Conservation (phyloP, 768 basidiomycete genomes). For the Goffeauzyma gilvescens region DNA sequence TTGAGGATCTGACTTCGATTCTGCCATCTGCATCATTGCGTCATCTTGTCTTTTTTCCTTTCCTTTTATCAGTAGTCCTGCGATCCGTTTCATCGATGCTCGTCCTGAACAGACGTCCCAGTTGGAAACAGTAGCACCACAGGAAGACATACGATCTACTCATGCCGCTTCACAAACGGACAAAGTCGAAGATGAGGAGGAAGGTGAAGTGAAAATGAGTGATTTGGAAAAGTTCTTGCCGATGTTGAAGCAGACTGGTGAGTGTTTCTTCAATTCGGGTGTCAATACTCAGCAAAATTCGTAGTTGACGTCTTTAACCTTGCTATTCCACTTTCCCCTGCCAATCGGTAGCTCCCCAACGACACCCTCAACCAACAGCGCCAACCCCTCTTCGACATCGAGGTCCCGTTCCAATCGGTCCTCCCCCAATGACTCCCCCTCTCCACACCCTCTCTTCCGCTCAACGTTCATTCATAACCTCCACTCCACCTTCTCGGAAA, state of each 20-base stretch:
- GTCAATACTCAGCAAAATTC: too few species aligned
- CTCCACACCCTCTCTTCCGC: neutral
- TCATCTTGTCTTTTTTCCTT: neutral
- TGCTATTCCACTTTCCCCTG: too few species aligned
- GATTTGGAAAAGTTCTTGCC: constrained; percentile 31
- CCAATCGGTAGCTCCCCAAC: too few species aligned
- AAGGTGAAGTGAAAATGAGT: constrained; percentile 16
- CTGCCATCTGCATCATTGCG: too few species aligned
- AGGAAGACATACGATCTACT: too few species aligned
- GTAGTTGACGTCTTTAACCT: too few species aligned
- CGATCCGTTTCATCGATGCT: constrained; percentile 23
- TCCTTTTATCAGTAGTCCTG: neutral
- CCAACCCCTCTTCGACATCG: neutral
- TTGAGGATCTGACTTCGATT: too few species aligned
- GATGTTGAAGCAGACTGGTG: constrained; percentile 31
- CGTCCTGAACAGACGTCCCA: constrained; percentile 21
- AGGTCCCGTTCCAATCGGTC: constrained; percentile 1
- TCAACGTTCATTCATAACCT: neutral
- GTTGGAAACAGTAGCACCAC: too few species aligned
- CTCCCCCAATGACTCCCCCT: constrained; percentile 2
- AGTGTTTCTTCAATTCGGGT: too few species aligned
- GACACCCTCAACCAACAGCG: neutral
- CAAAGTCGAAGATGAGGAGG: neutral
- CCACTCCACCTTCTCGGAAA: neutral
- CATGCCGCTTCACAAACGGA: too few species aligned